Base-by-base conservation (phyloP, 164 flowering plant genomes). In the Cinnamomum micranthum region DNA sequence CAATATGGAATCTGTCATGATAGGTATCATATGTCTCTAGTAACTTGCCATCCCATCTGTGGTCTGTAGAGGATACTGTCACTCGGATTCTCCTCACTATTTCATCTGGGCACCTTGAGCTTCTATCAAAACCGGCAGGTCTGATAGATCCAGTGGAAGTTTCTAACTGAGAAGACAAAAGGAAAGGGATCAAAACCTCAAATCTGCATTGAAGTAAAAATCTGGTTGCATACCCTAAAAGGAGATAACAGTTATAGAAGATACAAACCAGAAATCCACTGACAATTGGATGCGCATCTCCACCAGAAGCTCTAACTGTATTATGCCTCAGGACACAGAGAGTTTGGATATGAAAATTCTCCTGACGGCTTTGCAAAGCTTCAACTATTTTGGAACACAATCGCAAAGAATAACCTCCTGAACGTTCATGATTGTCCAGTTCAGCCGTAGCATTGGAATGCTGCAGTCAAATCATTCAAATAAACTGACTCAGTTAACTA, bases 41-140 rank as follows among this genome's bases (percentile, higher is more conserved):
- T 73, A 95, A 79, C 80, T 80, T 89, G 41, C 93, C 92, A 2
- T 77, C 74, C 96, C 97, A 95, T 27, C 33, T 82, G 20, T 87
- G 81, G 75, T 95, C 97, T 51, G 80, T 87, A 75, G 31, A 86
- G 4, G 86, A 82, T 70, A 89, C 84, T 71, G 88, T 70, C 22
- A 92, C 87, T 74, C 98, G 83, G 74, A 95, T 77, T 78, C 97
- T 83, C 80, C 99, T 80, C 19, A 93, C 91, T 74, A 91, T 79
- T 77, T 89, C 97, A 85, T 95, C 99, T 2, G 99, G 99, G 76
- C 94, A 86, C 77, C 97, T 90, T n/a, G 90, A 82, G 71, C 85
- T 83, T 76, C 78, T 76, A 79, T 92, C 89, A 76, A 92, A 95
- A 74, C 79, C 82, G 75, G 99, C 93, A 41, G 98, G 99, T 58